A percentile compares a stretch with the other conserved stretches of the same genome.
phyloP scores from a whole-genome alignment of 306 rosid species.

The Quercus rubra region DNA sequence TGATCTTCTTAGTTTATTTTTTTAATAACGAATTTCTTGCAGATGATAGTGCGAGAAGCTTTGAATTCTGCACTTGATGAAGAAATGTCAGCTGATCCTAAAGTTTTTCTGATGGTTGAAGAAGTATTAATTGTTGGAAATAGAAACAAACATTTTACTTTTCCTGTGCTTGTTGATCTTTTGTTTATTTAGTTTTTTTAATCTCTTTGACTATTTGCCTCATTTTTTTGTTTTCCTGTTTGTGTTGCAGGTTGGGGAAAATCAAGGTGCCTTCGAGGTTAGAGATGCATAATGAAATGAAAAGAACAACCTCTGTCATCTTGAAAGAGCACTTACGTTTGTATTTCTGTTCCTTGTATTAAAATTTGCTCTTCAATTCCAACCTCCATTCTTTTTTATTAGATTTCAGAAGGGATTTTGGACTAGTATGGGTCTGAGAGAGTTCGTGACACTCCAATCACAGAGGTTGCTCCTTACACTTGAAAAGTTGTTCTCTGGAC shows the following conservation, averaged over 20 bases:
- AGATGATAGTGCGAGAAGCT: constrained; percentile 88
- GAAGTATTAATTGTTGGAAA: constrained; percentile 51
- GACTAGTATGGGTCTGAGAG: constrained; percentile 97
- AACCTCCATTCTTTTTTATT: background rate
- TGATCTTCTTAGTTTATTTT: background rate
- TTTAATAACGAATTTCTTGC: constrained; percentile 17
- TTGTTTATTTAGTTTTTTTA: background rate
- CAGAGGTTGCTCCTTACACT: constrained; percentile 64
- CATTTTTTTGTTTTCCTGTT: too few relatives aligned
- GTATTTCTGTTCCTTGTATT: too few relatives aligned
- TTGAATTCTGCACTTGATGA: constrained; percentile 91
- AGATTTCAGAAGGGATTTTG: constrained; percentile 86
- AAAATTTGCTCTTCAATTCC: background rate
- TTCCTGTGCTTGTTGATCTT: background rate
- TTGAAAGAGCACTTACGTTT: background rate
- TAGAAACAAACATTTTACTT: background rate
- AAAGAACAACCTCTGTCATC: background rate
- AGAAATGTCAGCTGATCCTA: constrained; percentile 97
- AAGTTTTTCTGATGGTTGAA: constrained; percentile 96
- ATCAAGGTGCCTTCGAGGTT: constrained; percentile 98
- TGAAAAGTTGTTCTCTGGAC: constrained; percentile 8
- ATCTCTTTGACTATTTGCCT: constrained; percentile 6
- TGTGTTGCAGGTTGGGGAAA: constrained; percentile 81
- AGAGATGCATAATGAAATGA: constrained; percentile 10
- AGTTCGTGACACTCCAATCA: constrained; percentile 95